A percentile compares a stretch with the other conserved stretches of the same genome.
phyloP scores from a whole-genome alignment of 805 yeast species.

The Blastobotrys attinorum region DNA sequence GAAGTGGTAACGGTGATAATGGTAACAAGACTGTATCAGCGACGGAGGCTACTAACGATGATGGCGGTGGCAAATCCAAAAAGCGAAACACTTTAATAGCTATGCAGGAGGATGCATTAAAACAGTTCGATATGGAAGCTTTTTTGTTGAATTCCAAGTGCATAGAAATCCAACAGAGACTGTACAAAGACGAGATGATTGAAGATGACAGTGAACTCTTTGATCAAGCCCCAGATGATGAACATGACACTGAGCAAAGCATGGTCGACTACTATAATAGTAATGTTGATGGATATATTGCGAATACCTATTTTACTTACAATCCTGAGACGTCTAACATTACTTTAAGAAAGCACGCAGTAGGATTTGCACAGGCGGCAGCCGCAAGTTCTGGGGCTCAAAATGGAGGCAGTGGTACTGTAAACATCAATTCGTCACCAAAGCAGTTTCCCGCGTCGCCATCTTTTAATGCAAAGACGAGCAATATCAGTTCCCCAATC shows the following conservation, averaged over 20 bases:
- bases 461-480: too few species aligned
- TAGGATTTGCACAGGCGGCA: constrained; percentile 4
- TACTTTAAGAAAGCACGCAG: constrained; percentile 2
- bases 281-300: neutral
- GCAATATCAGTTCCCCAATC: too few species aligned
- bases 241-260: too few species aligned
- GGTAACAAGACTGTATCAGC: neutral
- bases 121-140: neutral
- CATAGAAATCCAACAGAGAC: neutral
- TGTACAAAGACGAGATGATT: neutral
- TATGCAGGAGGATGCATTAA: constrained; percentile 1
- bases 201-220: neutral
- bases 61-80: neutral
- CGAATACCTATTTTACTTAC: constrained; percentile 1
- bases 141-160: neutral
- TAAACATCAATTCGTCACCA: too few species aligned
- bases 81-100: constrained; percentile 1
- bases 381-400: neutral
- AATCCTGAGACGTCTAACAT: constrained; percentile 6
- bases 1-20: neutral
- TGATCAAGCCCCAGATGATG: neutral
- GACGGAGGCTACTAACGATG: neutral
- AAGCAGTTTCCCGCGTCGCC: neutral
- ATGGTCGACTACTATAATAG: neutral
- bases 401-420: neutral